Base-by-base conservation (phyloP, 129 eudicot genomes). In the Scalesia atractyloides region DNA sequence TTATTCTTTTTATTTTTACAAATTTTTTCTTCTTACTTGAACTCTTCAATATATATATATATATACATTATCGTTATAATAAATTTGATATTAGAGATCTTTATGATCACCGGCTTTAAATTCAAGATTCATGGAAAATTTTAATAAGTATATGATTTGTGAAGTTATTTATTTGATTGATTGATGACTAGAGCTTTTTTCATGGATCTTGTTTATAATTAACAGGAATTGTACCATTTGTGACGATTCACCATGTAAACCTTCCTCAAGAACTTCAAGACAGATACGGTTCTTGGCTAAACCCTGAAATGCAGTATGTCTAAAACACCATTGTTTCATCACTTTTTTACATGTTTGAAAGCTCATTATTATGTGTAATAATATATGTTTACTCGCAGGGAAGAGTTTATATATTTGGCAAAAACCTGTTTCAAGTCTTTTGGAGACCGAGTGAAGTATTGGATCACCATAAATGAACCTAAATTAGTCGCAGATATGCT, bases 391-490 rank as follows among this genome's bases (percentile, higher is more conserved):
- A 9, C 5, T 76, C n/a, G 73, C 51, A 89, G 96, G 87, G 95
- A 89, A 64, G 96, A 93, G 10, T 93, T 76, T 62, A 52, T 82
- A 39, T 69, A 82, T 76, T 87, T 78, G 72, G 88, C 98, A 12
- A 76, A 87, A 73, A 82, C 52, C 13, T 93, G 97, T 74, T 89
- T 87, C 66, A 66, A 72, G 60, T 64, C 54, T 37, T 93, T 93
- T 66, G 96, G 86, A 17, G 90, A 93, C 64, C 83, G 95, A 41
- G 96, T 93, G 68, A 93, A 84, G 84, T 24, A 86, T 18, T 89
- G 96, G 97, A 58, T 66, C 12, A 87, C 92, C 0, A 81, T 93
- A 24, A 93, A 89, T 7, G 98, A 93, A 69, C 96, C 98, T 22
- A 89, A 93, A 20, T 5, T 82, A 9, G 56, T 75, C 7, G 50